A percentile compares a stretch with the other conserved stretches of the same genome.
phyloP scores from a whole-genome alignment of 148 eudicot genomes.

The Tetragonia tetragonoides region DNA sequence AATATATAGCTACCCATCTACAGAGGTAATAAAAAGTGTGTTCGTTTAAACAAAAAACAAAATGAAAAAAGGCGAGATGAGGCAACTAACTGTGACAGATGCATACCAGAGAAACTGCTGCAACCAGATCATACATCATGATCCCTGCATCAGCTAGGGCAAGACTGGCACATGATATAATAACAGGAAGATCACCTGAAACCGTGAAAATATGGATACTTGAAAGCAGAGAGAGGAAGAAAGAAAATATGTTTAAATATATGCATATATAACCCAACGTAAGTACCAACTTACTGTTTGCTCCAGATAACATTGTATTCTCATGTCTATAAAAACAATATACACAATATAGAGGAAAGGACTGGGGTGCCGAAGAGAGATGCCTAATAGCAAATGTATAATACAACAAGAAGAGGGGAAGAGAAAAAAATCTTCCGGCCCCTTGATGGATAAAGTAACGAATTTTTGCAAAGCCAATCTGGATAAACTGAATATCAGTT shows the following conservation, averaged over 20 bases:
- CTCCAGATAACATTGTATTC: not conserved
- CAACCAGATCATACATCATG: slow-evolving; percentile 87
- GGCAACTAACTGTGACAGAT: not conserved
- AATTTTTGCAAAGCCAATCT: not conserved
- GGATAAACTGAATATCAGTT: not conserved
- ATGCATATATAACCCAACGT: not conserved
- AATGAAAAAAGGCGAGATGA: no score
- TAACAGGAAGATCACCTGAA: slow-evolving; percentile 94
- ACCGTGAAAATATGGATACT: slow-evolving; percentile 9
- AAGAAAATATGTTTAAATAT: not conserved
- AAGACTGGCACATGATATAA: slow-evolving; percentile 95
- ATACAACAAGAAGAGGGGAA: not conserved
- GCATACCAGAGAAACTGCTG: slow-evolving; percentile 92
- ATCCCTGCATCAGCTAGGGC: slow-evolving; percentile 99
- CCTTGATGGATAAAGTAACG: not conserved
- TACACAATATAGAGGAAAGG: not conserved
- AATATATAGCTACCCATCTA: not conserved
- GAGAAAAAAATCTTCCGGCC: not conserved
- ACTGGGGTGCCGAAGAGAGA: not conserved
- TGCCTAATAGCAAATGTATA: not conserved
- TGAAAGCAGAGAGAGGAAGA: not conserved
- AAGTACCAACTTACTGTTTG: not conserved
- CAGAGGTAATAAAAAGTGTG: not conserved
- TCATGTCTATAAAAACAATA: not conserved
- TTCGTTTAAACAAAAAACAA: no score